Evolutionary conservation across 1,284 basidiomycete genomes (phyloP).

Genomic region (Moniliella sp.): DNA sequence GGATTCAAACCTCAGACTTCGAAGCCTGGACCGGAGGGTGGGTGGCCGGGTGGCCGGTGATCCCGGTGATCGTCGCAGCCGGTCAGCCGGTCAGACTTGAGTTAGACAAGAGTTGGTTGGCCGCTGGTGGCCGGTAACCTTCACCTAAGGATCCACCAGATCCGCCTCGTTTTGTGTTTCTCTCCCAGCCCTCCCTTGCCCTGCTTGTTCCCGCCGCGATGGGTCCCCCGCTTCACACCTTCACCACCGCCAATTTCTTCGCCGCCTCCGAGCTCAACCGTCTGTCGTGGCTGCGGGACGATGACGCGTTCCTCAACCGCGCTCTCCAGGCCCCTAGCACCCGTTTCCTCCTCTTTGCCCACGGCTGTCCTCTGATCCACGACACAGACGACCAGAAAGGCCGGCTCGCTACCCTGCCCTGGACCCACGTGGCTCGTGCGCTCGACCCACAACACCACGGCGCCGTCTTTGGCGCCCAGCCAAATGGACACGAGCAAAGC

Average conservation of each 20-base stretch:
- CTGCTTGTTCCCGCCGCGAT: no score
- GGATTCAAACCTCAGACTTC: no score
- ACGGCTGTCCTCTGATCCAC: conserved; percentile 28
- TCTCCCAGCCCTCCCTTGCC: no score
- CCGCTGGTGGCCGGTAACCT: no score
- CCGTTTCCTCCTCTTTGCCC: conserved; percentile 26
- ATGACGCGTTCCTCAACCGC: conserved; percentile 27
- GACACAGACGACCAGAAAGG: conserved; percentile 6
- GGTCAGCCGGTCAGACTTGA: no score
- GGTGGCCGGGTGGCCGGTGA: conserved; percentile 97
- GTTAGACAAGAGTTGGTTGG: no score
- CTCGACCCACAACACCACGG: no score
- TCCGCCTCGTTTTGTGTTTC: no score
- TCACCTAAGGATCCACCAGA: no score
- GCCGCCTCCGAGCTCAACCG: conserved; percentile 22
- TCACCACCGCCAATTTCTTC: conserved; percentile 19
- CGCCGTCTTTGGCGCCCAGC: not conserved
- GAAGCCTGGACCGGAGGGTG: conserved; percentile 86
- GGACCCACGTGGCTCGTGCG: conserved; percentile 6
- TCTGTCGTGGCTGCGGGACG: conserved; percentile 28
- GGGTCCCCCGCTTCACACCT: no score
- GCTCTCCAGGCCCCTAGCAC: conserved; percentile 21
- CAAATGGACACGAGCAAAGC: conserved; percentile 6
- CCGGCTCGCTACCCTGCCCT: conserved; percentile 18
- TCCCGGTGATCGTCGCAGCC: no score